Conservation (phyloP, 2,329 filamentous ascomycete species). For the Phaeophleospora eucalypticola region DNA sequence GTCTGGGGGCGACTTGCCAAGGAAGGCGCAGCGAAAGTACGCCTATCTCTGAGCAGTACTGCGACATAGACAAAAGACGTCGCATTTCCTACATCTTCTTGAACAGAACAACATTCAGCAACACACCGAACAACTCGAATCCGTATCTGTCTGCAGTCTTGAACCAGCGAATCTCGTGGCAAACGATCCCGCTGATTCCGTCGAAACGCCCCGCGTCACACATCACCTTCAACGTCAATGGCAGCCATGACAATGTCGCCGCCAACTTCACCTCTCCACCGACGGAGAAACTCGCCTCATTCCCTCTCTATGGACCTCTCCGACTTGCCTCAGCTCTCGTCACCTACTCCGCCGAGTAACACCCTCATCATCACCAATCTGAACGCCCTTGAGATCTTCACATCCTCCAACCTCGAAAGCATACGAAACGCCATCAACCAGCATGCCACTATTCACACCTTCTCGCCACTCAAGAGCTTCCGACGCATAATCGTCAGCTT, state of each 20-base stretch:
- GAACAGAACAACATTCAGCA: not conserved
- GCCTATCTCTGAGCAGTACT: too few relatives aligned
- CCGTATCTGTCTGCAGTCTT: not conserved
- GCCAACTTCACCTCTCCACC: slow-evolving; percentile 3
- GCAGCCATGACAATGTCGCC: slow-evolving; percentile 16
- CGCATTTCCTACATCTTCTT: not conserved
- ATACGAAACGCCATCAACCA: slow-evolving; percentile 67
- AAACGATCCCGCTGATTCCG: not conserved
- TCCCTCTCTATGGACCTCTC: slow-evolving; percentile 11
- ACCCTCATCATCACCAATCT: slow-evolving; percentile 83
- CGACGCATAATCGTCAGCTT: slow-evolving; percentile 78
- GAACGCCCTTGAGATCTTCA: slow-evolving; percentile 67
- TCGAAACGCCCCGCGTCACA: too few relatives aligned
- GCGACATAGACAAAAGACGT: not conserved
- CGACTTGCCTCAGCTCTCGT: slow-evolving; percentile 52
- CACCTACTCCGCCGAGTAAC: slow-evolving; percentile 74
- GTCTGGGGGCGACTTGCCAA: too few relatives aligned
- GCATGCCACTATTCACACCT: slow-evolving; percentile 70
- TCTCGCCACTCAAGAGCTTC: slow-evolving; percentile 77
- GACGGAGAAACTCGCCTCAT: slow-evolving; percentile 36
- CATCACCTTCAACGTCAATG: not conserved
- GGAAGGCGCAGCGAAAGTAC: too few relatives aligned
- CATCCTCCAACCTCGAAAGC: slow-evolving; percentile 66
- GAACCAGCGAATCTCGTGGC: not conserved
- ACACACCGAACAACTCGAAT: not conserved